Base-by-base conservation (phyloP, 1,284 basidiomycete genomes). In the Albatrellus sp. region DNA sequence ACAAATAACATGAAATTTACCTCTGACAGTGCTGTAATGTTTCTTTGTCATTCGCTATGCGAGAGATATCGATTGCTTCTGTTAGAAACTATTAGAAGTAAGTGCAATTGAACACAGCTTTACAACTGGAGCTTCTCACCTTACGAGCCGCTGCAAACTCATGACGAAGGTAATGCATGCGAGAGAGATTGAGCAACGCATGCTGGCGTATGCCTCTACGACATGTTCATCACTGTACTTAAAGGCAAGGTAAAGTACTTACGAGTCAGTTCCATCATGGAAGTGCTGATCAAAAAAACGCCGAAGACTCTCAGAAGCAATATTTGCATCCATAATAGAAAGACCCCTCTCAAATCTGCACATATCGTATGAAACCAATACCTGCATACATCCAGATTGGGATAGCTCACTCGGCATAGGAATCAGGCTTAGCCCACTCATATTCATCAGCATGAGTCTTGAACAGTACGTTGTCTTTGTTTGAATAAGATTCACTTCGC, bases 241-340 rank as follows among this genome's bases (percentile, higher is more conserved):
- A 12, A 35, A 16, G 13, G 35, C 28, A 16, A 29, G 2, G 30
- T 35, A 33, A 13, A 41, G 38, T 17, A 64, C 84, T 53, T 50
- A 86, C 81, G 84, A 87, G 57, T 89, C 85, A 49, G 75, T 80
- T 16, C 67, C 70, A 43, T 81, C 77, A 52, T 86, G 80, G 54
- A 89, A 89, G 52, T 75, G 78, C 51, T 89, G 85, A 55, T 89
- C 85, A 51, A 89, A 89, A 57, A 84, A 89, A 42, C 74, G 64
- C 34, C 84, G 71, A 35, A 89, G 58, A 51, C 75, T 79, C 52
- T 88, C 85, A 3, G 73, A 68, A 0, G 83, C 81, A 9, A 72
- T 54, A 37, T 73, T 75, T 47, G 76, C 77, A 56, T 89, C 83
- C 0, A 81, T 82, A 5, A 72, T 71, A 10, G 70, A 66, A 28